Base-by-base conservation (phyloP, 148 eudicot genomes). In the Chenopodium album region DNA sequence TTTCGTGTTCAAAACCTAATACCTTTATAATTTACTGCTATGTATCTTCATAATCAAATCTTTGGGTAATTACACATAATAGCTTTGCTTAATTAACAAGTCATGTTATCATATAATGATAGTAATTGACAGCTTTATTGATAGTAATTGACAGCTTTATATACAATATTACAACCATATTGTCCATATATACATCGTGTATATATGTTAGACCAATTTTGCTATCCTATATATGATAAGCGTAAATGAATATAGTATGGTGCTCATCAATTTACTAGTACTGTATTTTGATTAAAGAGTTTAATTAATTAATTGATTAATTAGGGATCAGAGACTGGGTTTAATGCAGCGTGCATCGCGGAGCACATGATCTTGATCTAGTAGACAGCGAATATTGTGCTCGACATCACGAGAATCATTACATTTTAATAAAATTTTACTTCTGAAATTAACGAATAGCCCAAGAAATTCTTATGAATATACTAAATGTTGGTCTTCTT, bases 301-400 rank as follows among this genome's bases (percentile, higher is more conserved):
- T 56, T 12, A 31, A 14, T 68, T 29, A 56, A 50, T 28, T 0
- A 66, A 29, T 7, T 52, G 69, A 50, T 50, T 32, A 34, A 59
- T 72, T 12, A 62, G 32, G 16, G 31, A 73, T 9, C 62, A 16
- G 52, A 52, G 52, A 32, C 34, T 50, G 46, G 37, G n/a, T 73
- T 41, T 71, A 47, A 41, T 16, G 82, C 82, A 80, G 82, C 82
- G 82, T 80, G 78, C 82, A 80, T 80, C 78, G 71, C 82, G 82
- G 82, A 17, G 78, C 78, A 80, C 82, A 80, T 80, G 82, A 73
- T 63, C 78, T 63, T 71, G 82, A 80, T 80, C 82, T 23, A 80
- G 69, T 56, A 13, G 59, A 80, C 82, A 80, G 82, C 82, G 69
- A 79, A 56, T 28, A 79, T 69, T 80, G 76, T 79, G 56, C 44